phyloP scores from a whole-genome alignment of 345 rosid genomes.

The Turritis glabra region DNA sequence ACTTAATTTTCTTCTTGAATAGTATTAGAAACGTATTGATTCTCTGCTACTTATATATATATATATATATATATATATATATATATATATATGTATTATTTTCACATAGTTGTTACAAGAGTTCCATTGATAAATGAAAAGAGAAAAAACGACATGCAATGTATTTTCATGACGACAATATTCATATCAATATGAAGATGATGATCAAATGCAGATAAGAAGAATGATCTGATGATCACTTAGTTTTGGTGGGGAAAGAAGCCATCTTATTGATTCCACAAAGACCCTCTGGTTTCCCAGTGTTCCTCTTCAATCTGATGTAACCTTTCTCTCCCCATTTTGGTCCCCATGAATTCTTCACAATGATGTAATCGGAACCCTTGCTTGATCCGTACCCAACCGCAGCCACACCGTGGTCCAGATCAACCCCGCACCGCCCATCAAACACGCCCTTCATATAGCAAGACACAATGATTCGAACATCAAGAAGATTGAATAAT shows the following conservation, averaged over 20 bases:
- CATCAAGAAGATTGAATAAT: background rate
- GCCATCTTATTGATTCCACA: constrained; percentile 91
- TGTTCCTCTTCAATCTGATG: constrained; percentile 75
- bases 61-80: background rate
- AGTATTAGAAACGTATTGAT: background rate
- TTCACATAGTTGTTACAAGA: constrained; percentile 13
- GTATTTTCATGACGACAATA: background rate
- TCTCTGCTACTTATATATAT: background rate
- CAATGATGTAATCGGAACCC: constrained; percentile 65
- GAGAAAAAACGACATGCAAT: background rate
- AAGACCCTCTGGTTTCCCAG: constrained; percentile 70
- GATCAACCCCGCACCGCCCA: constrained; percentile 63
- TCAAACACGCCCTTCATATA: constrained; percentile 67
- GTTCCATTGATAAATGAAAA: background rate
- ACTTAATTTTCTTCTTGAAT: background rate
- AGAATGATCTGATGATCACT: constrained; percentile 19
- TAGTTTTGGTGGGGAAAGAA: constrained; percentile 69
- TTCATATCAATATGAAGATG: constrained; percentile 10
- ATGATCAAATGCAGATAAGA: background rate
- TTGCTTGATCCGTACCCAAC: constrained; percentile 79
- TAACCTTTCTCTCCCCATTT: constrained; percentile 86
- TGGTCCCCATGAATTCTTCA: constrained; percentile 87
- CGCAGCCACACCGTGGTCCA: constrained; percentile 80
- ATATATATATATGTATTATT: background rate
- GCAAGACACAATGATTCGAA: constrained; percentile 4